These are phyloP conservation scores for Arachnopeziza araneosa DNA, from an alignment of 2,329 filamentous ascomycete species.

Conservation along the genomic window DNA sequence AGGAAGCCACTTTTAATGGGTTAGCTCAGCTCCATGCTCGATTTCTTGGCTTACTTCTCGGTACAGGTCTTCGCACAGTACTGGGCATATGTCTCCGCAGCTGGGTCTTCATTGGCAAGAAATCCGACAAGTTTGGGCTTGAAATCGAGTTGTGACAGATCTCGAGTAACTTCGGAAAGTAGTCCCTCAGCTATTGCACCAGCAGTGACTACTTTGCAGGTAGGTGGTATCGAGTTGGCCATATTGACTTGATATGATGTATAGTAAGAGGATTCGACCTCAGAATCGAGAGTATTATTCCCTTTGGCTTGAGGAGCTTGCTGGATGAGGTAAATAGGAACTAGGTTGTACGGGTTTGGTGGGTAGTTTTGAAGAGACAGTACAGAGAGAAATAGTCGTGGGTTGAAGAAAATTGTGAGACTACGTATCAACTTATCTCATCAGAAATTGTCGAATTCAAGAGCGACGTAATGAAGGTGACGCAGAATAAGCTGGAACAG, in stretches of 20 bases:
- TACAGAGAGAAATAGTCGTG: too few relatives aligned
- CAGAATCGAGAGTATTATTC: too few relatives aligned
- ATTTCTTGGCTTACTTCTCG: constrained; percentile 68
- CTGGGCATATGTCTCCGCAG: constrained; percentile 88
- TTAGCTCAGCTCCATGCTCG: neutral
- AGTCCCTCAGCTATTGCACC: constrained; percentile 80
- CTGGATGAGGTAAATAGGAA: too few relatives aligned
- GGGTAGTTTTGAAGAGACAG: too few relatives aligned
- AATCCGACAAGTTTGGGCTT: constrained; percentile 83
- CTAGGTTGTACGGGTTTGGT: too few relatives aligned
- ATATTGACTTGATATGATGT: neutral
- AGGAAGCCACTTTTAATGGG: constrained; percentile 65
- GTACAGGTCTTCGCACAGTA: constrained; percentile 95
- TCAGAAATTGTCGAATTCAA: too few relatives aligned
- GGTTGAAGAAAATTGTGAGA: too few relatives aligned
- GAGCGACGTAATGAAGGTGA: neutral
- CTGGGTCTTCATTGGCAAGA: constrained; percentile 85
- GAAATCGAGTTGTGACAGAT: constrained; percentile 64
- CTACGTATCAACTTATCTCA: too few relatives aligned
- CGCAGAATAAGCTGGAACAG: neutral
- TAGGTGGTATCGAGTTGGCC: constrained; percentile 22
- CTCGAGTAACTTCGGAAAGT: constrained; percentile 70
- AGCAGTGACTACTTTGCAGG: constrained; percentile 91
- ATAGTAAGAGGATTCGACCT: neutral
- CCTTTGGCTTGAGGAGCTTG: too few relatives aligned